Base-by-base conservation (phyloP, 495 filamentous ascomycete genomes). In the Penicillium malachiteum region DNA sequence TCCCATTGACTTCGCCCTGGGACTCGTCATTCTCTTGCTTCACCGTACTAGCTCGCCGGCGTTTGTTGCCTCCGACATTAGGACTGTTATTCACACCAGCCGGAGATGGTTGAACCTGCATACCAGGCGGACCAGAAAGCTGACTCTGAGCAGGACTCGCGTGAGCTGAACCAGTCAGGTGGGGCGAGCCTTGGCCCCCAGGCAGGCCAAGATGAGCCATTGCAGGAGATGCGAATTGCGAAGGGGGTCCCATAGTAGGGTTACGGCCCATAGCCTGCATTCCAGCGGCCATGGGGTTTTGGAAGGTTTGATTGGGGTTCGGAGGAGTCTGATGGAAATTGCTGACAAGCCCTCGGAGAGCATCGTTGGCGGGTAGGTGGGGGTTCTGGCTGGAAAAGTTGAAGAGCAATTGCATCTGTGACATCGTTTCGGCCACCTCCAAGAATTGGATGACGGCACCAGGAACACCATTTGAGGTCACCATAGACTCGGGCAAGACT, bases 1-100 rank as follows among this genome's bases (percentile, higher is more conserved):
- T 65, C 21, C 81, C 81, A 54, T 85, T 84, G 31, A 80, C 64
- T 37, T 79, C 79, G 3, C 74, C 67, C 5, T 59, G 69, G 48
- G 66, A 75, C 17, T 83, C 83, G 14, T 92, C 89, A 14, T 77
- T 81, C 54, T 93, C 91, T 35, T 79, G 74, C 74, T 95, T 94
- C 47, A 93, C 87, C 4, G 83, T 83, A 55, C 89, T 92, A 9
- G 86, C 76, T 39, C 90, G 77, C 52, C 92, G 80, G 54, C 90
- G 84, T 72, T 94, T 92, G 65, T 86, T 88, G 44, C 80, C 63
- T 34, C 63, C 85, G 33, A 86, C 84, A 51, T 87, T 88, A 9
- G 92, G 92, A 50, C 91, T 95, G 3, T 92, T 93, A 65, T 90
- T 95, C 7, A 89, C 87, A 60, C 88, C 92, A 3, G 84, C 84